phyloP scores from a whole-genome alignment of 371 early-diverging fungal species.

The Capniomyces stellatus region DNA sequence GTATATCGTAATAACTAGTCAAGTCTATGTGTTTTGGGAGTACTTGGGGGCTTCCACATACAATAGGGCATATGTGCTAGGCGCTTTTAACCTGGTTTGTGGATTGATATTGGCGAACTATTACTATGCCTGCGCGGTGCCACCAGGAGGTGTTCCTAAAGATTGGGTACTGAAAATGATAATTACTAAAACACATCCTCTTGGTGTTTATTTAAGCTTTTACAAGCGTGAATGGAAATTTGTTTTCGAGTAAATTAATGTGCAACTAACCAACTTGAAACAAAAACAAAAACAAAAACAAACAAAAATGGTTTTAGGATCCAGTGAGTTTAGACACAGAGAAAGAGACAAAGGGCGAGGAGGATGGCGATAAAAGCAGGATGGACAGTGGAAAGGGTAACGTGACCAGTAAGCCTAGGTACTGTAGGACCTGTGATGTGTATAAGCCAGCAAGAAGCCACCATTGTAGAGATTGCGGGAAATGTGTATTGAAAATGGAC shows the following conservation, averaged over 20 bases:
- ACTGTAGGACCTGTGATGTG: constrained; percentile 50
- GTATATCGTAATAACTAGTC: constrained; percentile 29
- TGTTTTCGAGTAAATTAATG: no score
- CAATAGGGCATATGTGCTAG: constrained; percentile 25
- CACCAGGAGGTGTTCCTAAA: constrained; percentile 73
- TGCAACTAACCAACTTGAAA: constrained; percentile 54
- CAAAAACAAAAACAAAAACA: constrained; percentile 40
- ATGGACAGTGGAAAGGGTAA: no score
- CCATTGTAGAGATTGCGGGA: constrained; percentile 60
- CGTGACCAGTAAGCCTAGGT: no score
- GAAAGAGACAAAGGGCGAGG: no score
- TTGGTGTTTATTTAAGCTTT: no score
- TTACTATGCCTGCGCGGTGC: constrained; percentile 47
- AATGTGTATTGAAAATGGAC: constrained; percentile 79
- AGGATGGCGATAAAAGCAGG: no score
- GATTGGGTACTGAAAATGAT: no score
- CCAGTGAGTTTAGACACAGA: no score
- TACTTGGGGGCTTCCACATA: constrained; percentile 27
- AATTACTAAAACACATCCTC: no score
- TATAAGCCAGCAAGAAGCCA: constrained; percentile 70
- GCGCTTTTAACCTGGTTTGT: constrained; percentile 45
- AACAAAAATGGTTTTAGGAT: no score
- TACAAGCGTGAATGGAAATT: no score
- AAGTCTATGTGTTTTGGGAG: constrained; percentile 35
- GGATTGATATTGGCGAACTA: constrained; percentile 60